These are phyloP conservation scores for Rhizopogon vesiculosus DNA, from an alignment of 768 basidiomycete species.

Conservation along the genomic window DNA sequence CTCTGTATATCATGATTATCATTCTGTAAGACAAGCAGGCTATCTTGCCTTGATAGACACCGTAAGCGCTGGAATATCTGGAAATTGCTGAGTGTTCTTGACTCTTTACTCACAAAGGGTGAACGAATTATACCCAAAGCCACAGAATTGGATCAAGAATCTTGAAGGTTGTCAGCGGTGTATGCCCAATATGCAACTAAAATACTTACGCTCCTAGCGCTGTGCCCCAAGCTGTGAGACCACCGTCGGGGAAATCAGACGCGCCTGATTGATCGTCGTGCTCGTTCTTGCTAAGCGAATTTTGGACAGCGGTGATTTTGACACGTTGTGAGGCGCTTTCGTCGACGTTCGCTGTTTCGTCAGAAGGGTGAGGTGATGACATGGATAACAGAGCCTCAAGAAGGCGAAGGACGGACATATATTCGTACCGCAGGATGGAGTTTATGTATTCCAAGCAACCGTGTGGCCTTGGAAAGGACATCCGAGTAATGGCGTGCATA, in stretches of 20 bases:
- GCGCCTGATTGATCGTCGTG: background rate
- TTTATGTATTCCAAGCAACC: background rate
- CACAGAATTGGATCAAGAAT: constrained; percentile 32
- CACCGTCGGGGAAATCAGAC: constrained; percentile 17
- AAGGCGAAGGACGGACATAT: background rate
- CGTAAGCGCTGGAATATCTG: constrained; percentile 33
- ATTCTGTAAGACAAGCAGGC: background rate
- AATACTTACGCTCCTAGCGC: constrained; percentile 18
- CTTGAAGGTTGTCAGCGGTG: constrained; percentile 12
- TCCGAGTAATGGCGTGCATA: no score
- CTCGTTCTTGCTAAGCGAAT: background rate
- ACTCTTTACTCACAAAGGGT: background rate
- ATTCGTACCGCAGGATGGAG: background rate
- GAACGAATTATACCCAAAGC: constrained; percentile 25
- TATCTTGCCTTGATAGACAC: constrained; percentile 34
- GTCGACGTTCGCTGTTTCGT: background rate
- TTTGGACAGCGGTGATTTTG: background rate
- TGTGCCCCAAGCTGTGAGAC: constrained; percentile 20
- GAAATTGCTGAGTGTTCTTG: background rate
- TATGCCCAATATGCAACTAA: background rate
- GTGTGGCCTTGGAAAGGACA: no score
- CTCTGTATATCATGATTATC: constrained; percentile 16
- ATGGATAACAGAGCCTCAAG: background rate
- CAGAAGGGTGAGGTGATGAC: background rate
- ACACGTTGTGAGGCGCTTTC: no score